Base-by-base conservation (phyloP, 2,329 filamentous ascomycete species). In the Lecanicillium sp. region DNA sequence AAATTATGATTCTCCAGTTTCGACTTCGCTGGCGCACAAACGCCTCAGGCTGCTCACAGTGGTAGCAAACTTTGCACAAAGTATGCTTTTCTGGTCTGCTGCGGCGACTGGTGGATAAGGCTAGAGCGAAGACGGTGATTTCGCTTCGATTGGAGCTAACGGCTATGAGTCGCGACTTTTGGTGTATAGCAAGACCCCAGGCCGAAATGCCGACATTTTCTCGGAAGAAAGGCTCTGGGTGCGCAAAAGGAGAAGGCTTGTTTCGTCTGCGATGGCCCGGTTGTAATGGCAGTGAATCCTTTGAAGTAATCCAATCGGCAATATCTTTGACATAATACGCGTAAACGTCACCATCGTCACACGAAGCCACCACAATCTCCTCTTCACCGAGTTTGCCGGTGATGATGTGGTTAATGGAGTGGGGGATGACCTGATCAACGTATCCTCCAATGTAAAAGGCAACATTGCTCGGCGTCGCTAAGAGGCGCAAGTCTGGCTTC, bases 161-260 rank as follows among this genome's bases (percentile, higher is more conserved):
- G 1, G 90, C 92, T 45, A 98, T 83, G 44, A 95, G 66, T 0
- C 89, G 78, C n/a, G 85, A 86, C 45, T 80, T 66, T 44, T 77
- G 72, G 56, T 96, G 90, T 9, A 95, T 72, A 7, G 87, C 83
- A 34, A 95, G 61, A 0, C 90, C 92, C 92, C 92, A 98, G 3
- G 89, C 90, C 43, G 85, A 90, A 17, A 62, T 64, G 2, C 76
- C 75, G 3, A 95, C 87, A 53, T 84, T 88, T 28, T 83, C 75
- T 42, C 78, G 75, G 41, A 95, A 85, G 52, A 94, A 85, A 0
- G 65, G 64, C 39, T 48, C 51, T 43, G 64, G 48, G 4, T 13
- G 37, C 19, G 37, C 42, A 17, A 29, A 13, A 13, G 31, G 15
- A 41, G 29, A 29, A 22, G 15, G 33, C 28, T 16, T 37, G 30